Evolutionary conservation across 208 protist species (phyloP).

Genomic region (Giardia muris): DNA sequence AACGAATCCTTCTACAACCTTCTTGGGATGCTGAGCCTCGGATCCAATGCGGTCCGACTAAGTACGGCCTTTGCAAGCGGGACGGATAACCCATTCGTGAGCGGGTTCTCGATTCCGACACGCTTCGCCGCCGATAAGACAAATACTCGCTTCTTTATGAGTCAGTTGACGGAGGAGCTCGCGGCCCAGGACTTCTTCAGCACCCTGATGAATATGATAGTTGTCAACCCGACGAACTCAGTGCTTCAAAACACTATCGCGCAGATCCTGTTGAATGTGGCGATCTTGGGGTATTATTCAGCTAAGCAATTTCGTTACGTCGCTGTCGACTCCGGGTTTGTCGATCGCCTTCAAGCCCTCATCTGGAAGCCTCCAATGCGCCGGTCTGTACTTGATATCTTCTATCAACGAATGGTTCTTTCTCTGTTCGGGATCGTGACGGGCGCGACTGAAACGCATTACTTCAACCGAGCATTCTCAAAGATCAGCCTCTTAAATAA

Average conservation of each 20-base stretch:
- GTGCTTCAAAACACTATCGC: not conserved
- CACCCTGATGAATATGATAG: not conserved
- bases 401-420: not conserved
- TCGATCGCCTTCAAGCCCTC: not conserved
- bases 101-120: not conserved
- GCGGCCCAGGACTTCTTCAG: not conserved
- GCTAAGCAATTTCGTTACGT: not conserved
- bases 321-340: not conserved
- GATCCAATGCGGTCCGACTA: not conserved
- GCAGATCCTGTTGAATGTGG: not conserved
- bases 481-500: not conserved
- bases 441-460: not conserved
- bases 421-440: not conserved
- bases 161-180: not conserved
- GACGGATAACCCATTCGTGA: not conserved
- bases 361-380: not conserved
- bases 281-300: not conserved
- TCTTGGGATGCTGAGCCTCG: not conserved
- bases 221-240: not conserved
- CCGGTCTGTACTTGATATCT: not conserved
- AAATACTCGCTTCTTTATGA: not conserved
- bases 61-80: not conserved
- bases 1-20: not conserved
- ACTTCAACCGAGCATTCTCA: not conserved
- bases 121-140: not conserved